Conservation (phyloP, 306 rosid genomes). For the Cicer bijugum region DNA sequence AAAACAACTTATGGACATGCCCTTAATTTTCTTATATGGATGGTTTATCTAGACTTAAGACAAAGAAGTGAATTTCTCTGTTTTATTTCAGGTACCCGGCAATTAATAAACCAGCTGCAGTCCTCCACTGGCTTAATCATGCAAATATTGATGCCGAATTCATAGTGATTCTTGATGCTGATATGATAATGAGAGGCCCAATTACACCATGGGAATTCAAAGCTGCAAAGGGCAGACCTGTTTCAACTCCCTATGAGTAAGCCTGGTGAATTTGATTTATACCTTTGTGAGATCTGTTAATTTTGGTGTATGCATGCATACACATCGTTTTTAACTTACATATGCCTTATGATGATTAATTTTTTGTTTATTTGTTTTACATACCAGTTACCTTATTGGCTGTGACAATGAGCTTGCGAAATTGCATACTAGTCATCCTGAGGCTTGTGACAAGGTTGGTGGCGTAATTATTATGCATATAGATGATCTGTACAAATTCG, state of each 20-base stretch:
- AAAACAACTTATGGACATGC: too few relatives aligned
- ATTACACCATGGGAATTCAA: constrained; percentile 50
- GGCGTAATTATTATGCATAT: constrained; percentile 50
- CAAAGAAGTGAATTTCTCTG: not conserved
- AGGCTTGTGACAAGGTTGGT: constrained; percentile 52
- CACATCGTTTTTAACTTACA: not conserved
- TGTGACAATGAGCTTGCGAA: constrained; percentile 48
- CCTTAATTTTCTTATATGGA: not conserved
- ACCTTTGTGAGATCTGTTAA: constrained; percentile 11
- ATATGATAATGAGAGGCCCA: constrained; percentile 48
- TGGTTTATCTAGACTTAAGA: not conserved
- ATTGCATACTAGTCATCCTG: constrained; percentile 46
- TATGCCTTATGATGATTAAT: not conserved
- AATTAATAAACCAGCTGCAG: constrained; percentile 48
- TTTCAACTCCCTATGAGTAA: constrained; percentile 49
- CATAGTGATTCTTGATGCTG: constrained; percentile 48
- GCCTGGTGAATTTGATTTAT: constrained; percentile 38
- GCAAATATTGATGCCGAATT: constrained; percentile 46
- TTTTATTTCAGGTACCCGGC: constrained; percentile 42
- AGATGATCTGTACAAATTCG: constrained; percentile 45
- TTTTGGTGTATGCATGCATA: not conserved
- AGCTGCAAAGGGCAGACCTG: constrained; percentile 43
- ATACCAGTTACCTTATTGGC: constrained; percentile 44
- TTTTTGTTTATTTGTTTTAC: not conserved
- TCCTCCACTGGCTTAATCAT: constrained; percentile 49